Evolutionary conservation across 805 yeast species (phyloP).

Genomic region (Schwanniomyces occidentalis): DNA sequence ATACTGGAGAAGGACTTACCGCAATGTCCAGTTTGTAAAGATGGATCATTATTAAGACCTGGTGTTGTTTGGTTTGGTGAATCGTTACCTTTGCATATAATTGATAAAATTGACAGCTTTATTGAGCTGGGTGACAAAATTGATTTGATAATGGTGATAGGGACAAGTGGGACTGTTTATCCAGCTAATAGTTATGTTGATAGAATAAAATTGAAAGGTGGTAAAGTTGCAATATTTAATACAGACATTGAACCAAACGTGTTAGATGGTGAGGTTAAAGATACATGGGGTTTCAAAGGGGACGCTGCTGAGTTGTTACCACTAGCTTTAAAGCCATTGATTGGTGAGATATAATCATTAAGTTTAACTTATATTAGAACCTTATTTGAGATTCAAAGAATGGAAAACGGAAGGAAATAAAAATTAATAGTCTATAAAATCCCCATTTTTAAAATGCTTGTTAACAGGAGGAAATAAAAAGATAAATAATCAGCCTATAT

Average conservation of each 20-base stretch:
- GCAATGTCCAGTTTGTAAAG: conserved; percentile 72
- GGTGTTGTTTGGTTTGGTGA: conserved; percentile 98
- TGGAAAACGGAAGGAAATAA: too few relatives aligned
- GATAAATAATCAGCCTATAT: too few relatives aligned
- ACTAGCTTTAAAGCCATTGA: conserved; percentile 56
- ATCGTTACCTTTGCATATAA: conserved; percentile 61
- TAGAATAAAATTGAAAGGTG: conserved; percentile 68
- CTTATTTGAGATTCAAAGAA: too few relatives aligned
- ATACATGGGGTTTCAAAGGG: conserved; percentile 73
- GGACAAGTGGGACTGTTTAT: conserved; percentile 84
- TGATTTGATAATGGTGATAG: conserved; percentile 78
- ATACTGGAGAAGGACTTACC: conserved; percentile 61
- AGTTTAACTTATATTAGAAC: too few relatives aligned
- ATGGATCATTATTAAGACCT: conserved; percentile 66
- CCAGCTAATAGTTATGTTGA: conserved; percentile 93
- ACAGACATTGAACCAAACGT: conserved; percentile 57
- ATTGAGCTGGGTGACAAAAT: conserved; percentile 51
- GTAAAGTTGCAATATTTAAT: conserved; percentile 82
- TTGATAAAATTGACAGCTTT: conserved; percentile 72
- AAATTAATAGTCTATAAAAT: too few relatives aligned
- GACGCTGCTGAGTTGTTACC: conserved; percentile 78
- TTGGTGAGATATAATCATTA: conserved; percentile 15
- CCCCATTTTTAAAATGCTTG: too few relatives aligned
- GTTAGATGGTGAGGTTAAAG: conserved; percentile 38
- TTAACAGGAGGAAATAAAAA: too few relatives aligned